A percentile compares a stretch with the other conserved stretches of the same genome.
Evolutionary conservation across 2,329 filamentous ascomycete species (phyloP).

Genomic region (Aspergillus novofumigatus): DNA sequence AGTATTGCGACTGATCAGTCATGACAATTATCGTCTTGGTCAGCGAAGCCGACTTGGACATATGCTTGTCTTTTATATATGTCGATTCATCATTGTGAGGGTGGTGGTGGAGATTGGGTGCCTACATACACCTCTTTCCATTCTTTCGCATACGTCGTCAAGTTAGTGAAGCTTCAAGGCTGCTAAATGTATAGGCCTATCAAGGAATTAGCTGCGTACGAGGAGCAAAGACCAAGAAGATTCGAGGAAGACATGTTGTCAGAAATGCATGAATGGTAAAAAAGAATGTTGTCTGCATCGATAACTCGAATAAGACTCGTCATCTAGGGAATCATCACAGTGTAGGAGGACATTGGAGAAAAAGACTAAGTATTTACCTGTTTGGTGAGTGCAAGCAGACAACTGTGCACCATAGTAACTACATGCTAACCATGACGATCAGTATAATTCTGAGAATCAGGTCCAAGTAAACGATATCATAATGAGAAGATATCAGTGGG

Average conservation of each 20-base stretch:
- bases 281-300: slow-evolving; percentile 56
- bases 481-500: slow-evolving; percentile 67
- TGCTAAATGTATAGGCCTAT: not conserved
- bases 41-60: slow-evolving; percentile 67
- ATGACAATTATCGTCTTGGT: slow-evolving; percentile 52
- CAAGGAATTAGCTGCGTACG: slow-evolving; percentile 1
- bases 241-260: slow-evolving; percentile 26
- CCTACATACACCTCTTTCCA: slow-evolving; percentile 21
- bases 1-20: slow-evolving; percentile 40
- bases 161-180: not conserved
- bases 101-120: slow-evolving; percentile 18
- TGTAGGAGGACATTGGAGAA: slow-evolving; percentile 7
- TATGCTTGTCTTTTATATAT: slow-evolving; percentile 90
- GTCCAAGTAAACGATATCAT: slow-evolving; percentile 17
- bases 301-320: slow-evolving; percentile 62
- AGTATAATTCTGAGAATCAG: slow-evolving; percentile 23
- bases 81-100: slow-evolving; percentile 73
- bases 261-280: slow-evolving; percentile 60
- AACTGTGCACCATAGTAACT: not conserved
- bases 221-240: slow-evolving; percentile 8
- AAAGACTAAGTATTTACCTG: slow-evolving; percentile 12
- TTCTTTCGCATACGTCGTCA: not conserved
- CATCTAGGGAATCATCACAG: slow-evolving; percentile 56
- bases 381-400: not conserved
- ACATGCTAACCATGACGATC: slow-evolving; percentile 20